Conservation (phyloP, 495 filamentous ascomycete genomes). For the Podospora sp. region DNA sequence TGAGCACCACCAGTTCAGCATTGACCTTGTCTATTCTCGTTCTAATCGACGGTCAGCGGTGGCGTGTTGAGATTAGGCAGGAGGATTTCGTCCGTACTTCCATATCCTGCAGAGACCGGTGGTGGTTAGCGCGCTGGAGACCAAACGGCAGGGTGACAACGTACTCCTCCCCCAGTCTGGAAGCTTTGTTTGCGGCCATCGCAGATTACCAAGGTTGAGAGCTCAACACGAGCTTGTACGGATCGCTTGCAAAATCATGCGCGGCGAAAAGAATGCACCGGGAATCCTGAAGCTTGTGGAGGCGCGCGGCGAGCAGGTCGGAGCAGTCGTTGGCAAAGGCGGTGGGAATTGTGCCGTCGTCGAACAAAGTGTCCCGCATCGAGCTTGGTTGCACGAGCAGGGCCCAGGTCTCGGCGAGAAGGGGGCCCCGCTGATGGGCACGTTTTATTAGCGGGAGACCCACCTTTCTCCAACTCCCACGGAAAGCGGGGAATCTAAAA, state of each 20-base stretch:
- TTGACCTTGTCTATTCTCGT: slow-evolving; percentile 73
- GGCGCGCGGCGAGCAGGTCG: neutral
- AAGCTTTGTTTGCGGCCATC: slow-evolving; percentile 88
- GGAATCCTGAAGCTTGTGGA: neutral
- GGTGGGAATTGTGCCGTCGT: slow-evolving; percentile 24
- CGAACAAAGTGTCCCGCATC: slow-evolving; percentile 12
- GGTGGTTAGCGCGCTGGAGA: slow-evolving; percentile 8
- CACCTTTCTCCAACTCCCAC: slow-evolving; percentile 4
- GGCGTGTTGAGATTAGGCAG: neutral
- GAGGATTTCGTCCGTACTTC: slow-evolving; percentile 71
- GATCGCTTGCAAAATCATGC: neutral
- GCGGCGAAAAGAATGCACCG: neutral
- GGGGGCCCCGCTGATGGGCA: slow-evolving; percentile 2
- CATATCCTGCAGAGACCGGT: slow-evolving; percentile 68
- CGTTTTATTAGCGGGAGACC: slow-evolving; percentile 2
- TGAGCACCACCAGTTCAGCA: slow-evolving; percentile 94
- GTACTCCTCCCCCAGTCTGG: slow-evolving; percentile 96
- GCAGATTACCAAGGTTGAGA: neutral
- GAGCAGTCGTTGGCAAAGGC: slow-evolving; percentile 15
- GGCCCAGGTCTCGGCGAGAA: neutral
- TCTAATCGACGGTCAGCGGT: slow-evolving; percentile 39
- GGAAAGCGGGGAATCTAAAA: slow-evolving; percentile 39
- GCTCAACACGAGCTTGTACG: slow-evolving; percentile 3
- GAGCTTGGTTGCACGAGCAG: neutral
- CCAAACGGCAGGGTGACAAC: slow-evolving; percentile 37